Evolutionary conservation across 805 yeast species (phyloP), one percentile per base, ranked within the genome.

Genomic region (Ogataea salicorniae): DNA sequence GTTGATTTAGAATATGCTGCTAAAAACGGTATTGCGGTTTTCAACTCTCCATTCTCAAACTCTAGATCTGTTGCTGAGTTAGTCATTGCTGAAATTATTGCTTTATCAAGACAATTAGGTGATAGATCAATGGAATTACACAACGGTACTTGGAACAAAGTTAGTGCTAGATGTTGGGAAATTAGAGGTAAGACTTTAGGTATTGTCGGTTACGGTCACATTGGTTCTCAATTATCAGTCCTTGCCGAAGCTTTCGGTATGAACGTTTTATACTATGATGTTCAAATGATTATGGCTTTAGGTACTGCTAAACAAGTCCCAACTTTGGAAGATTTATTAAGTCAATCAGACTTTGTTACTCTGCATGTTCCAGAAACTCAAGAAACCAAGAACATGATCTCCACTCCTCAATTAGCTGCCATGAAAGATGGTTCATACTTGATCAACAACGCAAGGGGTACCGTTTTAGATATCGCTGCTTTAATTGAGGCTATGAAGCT

Each of bases 121-220:
- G 99, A 94, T 70, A 84, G 99, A 72, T 88, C 96, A 34, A 84
- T 85, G 56, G 99, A 94, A 75, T 67, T 94, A 75, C 99, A 92
- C 75, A 80, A 92, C 46, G 97, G 97, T 56, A 83, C 92, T 53
- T 94, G 99, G 99, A 94, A 94, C 76, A 94, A 94, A 75, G 97
- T 92, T 59, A 76, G 87, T 61, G 77, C 88, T 57, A 90, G 80
- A 70, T 94, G 99, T 74, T 94, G 98, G 98, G 99, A 94, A 74
- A 91, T 94, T 59, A 87, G 99, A 74, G 99, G 99, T 58, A 94
- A 94, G 72, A 92, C 99, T 42, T 77, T 94, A 60, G 99, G 99
- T 52, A 94, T 94, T 62, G 77, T 94, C 37, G 99, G 99, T 59
- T 94, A 94, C 64, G 99, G 99, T 61, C 99, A 94, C 70, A 94